phyloP scores from a whole-genome alignment of 257 asterid genomes.

The Euphrasia confusa region DNA sequence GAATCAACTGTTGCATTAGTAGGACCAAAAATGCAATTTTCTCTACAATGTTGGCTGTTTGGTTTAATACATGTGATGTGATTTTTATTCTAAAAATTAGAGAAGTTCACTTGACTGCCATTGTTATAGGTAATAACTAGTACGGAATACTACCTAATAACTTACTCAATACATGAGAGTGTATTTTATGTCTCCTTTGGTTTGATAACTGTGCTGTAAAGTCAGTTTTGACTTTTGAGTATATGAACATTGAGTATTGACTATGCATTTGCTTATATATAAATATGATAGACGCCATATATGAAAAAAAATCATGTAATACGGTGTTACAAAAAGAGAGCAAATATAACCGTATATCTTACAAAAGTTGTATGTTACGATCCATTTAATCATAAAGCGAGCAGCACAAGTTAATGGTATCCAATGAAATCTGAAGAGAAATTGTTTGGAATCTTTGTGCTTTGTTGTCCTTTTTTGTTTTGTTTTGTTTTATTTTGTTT shows the following conservation, averaged over 20 bases:
- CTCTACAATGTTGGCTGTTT: no score
- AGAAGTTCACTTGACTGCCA: background rate
- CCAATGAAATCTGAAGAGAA: background rate
- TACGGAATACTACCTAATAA: no score
- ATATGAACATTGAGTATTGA: background rate
- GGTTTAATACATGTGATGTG: no score
- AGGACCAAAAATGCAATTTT: background rate
- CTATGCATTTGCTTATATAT: background rate
- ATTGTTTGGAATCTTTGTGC: background rate
- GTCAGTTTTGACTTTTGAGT: background rate
- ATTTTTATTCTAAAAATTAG: background rate
- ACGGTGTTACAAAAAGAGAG: no score
- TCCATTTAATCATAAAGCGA: background rate
- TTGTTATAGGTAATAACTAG: background rate
- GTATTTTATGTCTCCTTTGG: background rate
- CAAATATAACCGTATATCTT: no score
- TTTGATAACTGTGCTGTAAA: background rate
- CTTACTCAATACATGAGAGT: background rate
- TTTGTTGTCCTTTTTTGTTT: no score
- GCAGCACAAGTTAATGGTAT: background rate
- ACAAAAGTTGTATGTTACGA: background rate
- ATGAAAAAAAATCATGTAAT: no score
- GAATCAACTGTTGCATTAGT: background rate
- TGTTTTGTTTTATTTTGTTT: no score
- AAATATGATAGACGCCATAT: no score